Conservation (phyloP, 2,329 filamentous ascomycete genomes). For the Waltergamsia citrina region DNA sequence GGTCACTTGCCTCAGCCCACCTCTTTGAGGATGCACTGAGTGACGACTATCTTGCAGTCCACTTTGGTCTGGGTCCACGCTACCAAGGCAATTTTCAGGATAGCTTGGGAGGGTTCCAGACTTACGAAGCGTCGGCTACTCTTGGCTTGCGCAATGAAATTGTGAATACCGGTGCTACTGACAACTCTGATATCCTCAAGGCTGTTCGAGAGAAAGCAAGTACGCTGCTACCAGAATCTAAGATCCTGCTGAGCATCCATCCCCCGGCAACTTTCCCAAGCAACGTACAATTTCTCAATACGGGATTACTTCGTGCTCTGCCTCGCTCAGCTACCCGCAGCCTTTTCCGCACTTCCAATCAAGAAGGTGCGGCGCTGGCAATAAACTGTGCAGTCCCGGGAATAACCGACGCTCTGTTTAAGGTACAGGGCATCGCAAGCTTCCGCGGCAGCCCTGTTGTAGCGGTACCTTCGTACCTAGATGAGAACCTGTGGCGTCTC, state of each 20-base stretch:
- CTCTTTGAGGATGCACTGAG: constrained; percentile 81
- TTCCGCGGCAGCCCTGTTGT: constrained; percentile 78
- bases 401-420: constrained; percentile 79
- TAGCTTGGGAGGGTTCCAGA: constrained; percentile 90
- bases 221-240: constrained; percentile 68
- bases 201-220: constrained; percentile 83
- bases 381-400: constrained; percentile 83
- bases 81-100: constrained; percentile 98
- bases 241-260: constrained; percentile 74
- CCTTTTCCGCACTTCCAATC: constrained; percentile 23
- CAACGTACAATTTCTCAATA: constrained; percentile 70
- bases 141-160: constrained; percentile 88
- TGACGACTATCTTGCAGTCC: constrained; percentile 85
- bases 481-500: constrained; percentile 86
- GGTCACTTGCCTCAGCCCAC: constrained; percentile 85
- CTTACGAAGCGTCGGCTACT: constrained; percentile 85
- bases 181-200: constrained; percentile 81
- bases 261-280: constrained; percentile 73
- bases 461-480: constrained; percentile 70
- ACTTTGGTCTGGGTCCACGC: constrained; percentile 78
- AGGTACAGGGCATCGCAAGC: constrained; percentile 70
- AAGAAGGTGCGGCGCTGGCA: constrained; percentile 61
- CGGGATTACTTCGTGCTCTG: constrained; percentile 65
- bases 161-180: constrained; percentile 80
- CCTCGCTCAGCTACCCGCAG: constrained; percentile 64